phyloP scores from a whole-genome alignment of 371 early-diverging fungal genomes.

The Saksenaea vasiformis region DNA sequence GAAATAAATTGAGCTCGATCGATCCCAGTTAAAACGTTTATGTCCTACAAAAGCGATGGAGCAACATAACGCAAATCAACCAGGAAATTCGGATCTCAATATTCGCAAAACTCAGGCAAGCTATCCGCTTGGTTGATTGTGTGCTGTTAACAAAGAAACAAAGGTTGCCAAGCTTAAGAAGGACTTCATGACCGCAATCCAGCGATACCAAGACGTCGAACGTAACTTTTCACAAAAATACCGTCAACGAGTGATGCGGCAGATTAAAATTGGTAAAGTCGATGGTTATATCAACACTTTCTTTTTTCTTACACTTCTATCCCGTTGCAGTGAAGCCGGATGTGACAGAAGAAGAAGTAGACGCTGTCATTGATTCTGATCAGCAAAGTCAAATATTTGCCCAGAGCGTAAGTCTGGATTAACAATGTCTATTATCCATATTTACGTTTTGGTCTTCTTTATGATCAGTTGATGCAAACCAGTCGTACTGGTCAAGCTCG shows the following conservation, averaged over 20 bases:
- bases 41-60: conserved; percentile 22
- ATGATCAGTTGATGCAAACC: conserved; percentile 65
- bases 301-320: not conserved
- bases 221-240: conserved; percentile 71
- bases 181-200: conserved; percentile 76
- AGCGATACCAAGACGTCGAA: conserved; percentile 73
- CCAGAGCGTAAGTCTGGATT: conserved; percentile 58
- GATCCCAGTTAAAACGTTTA: not conserved
- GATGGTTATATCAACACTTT: not conserved
- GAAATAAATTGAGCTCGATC: not conserved
- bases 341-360: conserved; percentile 76
- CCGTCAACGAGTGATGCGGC: conserved; percentile 76
- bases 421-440: not conserved
- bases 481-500: conserved; percentile 78
- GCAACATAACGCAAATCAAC: conserved; percentile 22
- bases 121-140: not conserved
- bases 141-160: not conserved
- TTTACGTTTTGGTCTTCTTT: conserved; percentile 3
- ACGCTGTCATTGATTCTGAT: conserved; percentile 71
- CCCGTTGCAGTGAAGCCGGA: conserved; percentile 80
- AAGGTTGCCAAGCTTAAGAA: conserved; percentile 33
- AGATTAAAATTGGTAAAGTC: conserved; percentile 68
- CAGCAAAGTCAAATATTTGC: conserved; percentile 75
- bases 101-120: conserved; percentile 35
- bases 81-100: conserved; percentile 27